Evolutionary conservation across 2,329 filamentous ascomycete species (phyloP), one percentile per base, ranked within the genome.

Genomic region (Pestalotiopsis sp.): DNA sequence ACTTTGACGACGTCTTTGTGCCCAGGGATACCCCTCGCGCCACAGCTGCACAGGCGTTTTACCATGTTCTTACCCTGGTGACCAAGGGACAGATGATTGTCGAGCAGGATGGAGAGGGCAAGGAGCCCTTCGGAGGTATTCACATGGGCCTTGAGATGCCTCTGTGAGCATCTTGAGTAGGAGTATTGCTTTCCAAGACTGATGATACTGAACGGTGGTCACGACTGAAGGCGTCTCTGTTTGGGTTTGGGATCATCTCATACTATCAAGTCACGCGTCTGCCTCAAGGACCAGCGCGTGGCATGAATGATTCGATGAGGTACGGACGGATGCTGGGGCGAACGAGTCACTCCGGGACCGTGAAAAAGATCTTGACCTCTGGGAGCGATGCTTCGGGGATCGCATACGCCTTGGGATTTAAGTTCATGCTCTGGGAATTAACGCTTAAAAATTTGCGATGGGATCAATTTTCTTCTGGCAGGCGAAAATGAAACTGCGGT

Each of bases 1-100:
- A 85, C 0, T 97, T 98, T 75, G 88, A 91, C 61, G 82, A 89
- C 63, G 81, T 97, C 11, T 88, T 96, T 59, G 84, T 88, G n/a
- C 86, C 89, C 0, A 76, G 76, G 11, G 80, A 83, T 61, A 81
- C 82, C 57, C 89, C 87, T 38, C 85, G 83, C 45, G 82, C 88
- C 38, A 89, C 94, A 13, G 92, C 91, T 9, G 90, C 92, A 2
- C 92, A 94, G 77, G 93, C 90, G 0, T 91, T 94, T 76, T 89
- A 92, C 81, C 92, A 96, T 77, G 85, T 93, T 2, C 85, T 97
- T 14, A 85, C 87, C 12, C 84, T 96, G 58, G 90, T 89, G 5
- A 94, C 89, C 2, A 93, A 90, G 79, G 86, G 86, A 2, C 78
- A 87, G 67, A 81, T 95, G 59, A 77, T 81, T 20, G 89, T 95